Base-by-base conservation (phyloP, 805 yeast genomes). In the Candida tibetensis region DNA sequence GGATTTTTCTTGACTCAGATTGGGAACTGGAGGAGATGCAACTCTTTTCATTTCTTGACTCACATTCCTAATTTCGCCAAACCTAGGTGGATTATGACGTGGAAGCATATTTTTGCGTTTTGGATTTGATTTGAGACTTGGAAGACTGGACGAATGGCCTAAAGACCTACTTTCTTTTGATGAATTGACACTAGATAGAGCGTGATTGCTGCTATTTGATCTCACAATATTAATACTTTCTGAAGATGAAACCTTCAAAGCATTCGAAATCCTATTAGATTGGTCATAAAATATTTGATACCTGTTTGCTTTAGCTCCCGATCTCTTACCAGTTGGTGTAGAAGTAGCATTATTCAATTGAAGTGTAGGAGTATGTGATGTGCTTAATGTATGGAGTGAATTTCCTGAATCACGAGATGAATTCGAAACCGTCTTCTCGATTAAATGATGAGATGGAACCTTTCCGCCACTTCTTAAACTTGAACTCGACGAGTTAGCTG, bases 261-360 rank as follows among this genome's bases (percentile, higher is more conserved):
- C 76, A 51, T 60, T 67, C 1, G 72, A 63, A n/a, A 72, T 56
- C 28, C 66, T 57, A 34, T 55, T 57, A 5, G 72, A 66, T 45
- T 68, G 72, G 42, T 71, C 73, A 43, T 74, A 72, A 49, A 71
- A 71, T 9, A 64, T 62, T 49, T 74, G 76, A 44, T 72, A 74
- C 34, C 77, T 55, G 19, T 54, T 57, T 1, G 77, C 77, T 35
- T 67, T 63, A 13, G 76, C 76, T 23, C 57, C 67, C 12, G 64
- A 64, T 48, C 59, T 59, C 50, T 58, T 60, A 2, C 45, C 42
- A 4, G 53, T 39, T 2, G 60, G 55, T 2, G 56, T 52, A 5
- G 46, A 34, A 28, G 38, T 51, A 21, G 22, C 15, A n/a, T 35
- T 19, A 32, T 27, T 37, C 10, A 23, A 30, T 12, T 18, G 13